Conservation (phyloP, 1,284 basidiomycete species). For the Ganoderma boninense region DNA sequence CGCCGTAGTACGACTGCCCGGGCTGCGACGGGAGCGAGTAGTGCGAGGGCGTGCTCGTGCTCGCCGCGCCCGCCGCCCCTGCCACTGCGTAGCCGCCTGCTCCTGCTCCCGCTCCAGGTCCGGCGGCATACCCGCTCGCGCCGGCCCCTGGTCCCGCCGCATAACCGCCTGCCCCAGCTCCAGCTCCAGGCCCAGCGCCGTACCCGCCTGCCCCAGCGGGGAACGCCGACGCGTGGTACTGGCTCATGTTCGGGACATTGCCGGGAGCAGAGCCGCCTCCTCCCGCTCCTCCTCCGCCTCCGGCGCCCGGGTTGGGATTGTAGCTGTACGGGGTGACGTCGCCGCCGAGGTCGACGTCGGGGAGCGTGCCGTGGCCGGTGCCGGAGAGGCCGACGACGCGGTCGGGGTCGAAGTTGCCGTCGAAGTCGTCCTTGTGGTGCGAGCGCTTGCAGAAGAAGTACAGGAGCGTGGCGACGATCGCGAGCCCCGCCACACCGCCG, state of each 20-base stretch:
- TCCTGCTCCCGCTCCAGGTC: neutral
- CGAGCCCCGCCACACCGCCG: constrained; percentile 44
- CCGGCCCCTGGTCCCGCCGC: neutral
- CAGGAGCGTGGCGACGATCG: constrained; percentile 38
- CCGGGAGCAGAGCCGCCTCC: neutral
- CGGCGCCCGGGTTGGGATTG: constrained; percentile 20
- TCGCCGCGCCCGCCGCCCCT: constrained; percentile 1
- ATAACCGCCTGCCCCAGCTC: neutral
- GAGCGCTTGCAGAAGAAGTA: constrained; percentile 38
- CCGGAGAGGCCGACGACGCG: constrained; percentile 43
- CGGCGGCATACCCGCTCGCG: neutral
- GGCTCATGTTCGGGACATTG: constrained; percentile 35
- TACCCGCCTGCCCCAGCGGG: constrained; percentile 33
- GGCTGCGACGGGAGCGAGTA: constrained; percentile 35
- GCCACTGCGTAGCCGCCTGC: neutral
- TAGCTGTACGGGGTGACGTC: constrained; percentile 48
- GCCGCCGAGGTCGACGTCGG: constrained; percentile 46
- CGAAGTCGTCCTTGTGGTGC: constrained; percentile 49
- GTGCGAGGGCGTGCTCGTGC: constrained; percentile 25
- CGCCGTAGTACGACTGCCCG: constrained; percentile 25
- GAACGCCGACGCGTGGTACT: constrained; percentile 37
- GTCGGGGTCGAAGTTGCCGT: constrained; percentile 62
- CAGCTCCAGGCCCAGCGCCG: constrained; percentile 28
- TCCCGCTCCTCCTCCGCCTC: neutral
- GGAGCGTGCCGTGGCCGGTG: constrained; percentile 41